These are phyloP conservation scores for Styphnolobium japonicum DNA, from an alignment of 306 rosid genomes.

Conservation along the genomic window DNA sequence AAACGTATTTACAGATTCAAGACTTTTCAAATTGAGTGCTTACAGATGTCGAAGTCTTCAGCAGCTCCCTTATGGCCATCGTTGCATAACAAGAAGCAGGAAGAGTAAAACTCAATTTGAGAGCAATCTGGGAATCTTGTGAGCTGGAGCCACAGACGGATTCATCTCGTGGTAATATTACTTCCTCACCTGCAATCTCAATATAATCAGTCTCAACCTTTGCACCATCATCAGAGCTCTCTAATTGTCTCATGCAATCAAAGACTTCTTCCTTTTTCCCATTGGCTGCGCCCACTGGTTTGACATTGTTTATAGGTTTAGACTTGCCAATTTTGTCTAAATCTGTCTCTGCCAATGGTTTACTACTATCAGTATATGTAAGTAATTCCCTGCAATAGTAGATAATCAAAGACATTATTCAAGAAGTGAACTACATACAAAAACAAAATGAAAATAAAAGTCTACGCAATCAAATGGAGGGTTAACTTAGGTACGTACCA, in stretches of 20 bases:
- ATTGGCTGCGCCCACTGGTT: constrained; percentile 28
- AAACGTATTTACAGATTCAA: background rate
- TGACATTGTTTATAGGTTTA: constrained; percentile 24
- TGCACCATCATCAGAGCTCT: constrained; percentile 32
- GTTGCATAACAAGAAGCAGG: constrained; percentile 96
- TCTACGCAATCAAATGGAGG: constrained; percentile 7
- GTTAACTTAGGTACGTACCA: constrained; percentile 47
- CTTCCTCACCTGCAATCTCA: constrained; percentile 31
- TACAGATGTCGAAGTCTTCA: constrained; percentile 95
- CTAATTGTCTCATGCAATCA: constrained; percentile 36
- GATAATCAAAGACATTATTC: constrained; percentile 13
- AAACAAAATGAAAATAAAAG: background rate
- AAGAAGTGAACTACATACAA: background rate
- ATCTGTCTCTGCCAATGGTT: constrained; percentile 81
- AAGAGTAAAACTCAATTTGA: constrained; percentile 81
- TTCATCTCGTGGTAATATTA: constrained; percentile 32
- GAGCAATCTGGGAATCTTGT: constrained; percentile 69
- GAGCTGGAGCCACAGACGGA: constrained; percentile 32
- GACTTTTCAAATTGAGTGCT: constrained; percentile 28
- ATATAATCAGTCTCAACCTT: constrained; percentile 30
- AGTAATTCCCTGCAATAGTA: constrained; percentile 70
- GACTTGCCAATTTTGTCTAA: constrained; percentile 60
- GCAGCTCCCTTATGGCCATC: constrained; percentile 94
- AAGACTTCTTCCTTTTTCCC: constrained; percentile 35
- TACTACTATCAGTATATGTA: constrained; percentile 55